Evolutionary conservation across 1,139 yeast genomes (phyloP).

Genomic region (Taphrina pruni): DNA sequence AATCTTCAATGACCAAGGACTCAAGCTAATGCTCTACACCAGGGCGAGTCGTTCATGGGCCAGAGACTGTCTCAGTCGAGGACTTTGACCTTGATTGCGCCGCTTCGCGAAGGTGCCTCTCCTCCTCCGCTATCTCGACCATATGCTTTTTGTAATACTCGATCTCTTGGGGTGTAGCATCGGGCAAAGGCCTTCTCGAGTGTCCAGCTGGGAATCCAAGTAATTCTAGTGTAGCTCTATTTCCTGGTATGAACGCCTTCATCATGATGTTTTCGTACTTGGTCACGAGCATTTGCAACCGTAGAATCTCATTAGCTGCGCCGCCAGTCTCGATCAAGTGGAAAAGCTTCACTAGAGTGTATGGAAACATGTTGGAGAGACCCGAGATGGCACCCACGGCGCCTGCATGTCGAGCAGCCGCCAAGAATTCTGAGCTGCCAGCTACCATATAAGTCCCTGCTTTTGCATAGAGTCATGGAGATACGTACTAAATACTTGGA

Average conservation of each 20-base stretch:
- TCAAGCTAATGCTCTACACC: too few species aligned
- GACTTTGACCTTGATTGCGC: background rate
- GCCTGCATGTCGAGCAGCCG: slow-evolving; percentile 56
- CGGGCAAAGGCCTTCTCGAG: slow-evolving; percentile 15
- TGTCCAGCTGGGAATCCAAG: slow-evolving; percentile 18
- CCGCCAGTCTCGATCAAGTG: slow-evolving; percentile 39
- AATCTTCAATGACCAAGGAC: slow-evolving; percentile 53
- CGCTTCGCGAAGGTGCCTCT: background rate
- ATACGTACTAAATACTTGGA: slow-evolving; percentile 51
- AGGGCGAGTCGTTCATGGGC: too few species aligned
- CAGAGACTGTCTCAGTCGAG: too few species aligned
- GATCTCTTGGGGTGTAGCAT: background rate
- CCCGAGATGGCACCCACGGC: slow-evolving; percentile 58
- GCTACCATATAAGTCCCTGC: slow-evolving; percentile 43
- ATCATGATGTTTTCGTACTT: slow-evolving; percentile 39
- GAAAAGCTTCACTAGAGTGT: slow-evolving; percentile 44
- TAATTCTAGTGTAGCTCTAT: slow-evolving; percentile 7
- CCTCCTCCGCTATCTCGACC: slow-evolving; percentile 15
- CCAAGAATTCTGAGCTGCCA: slow-evolving; percentile 57
- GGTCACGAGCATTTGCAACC: slow-evolving; percentile 43
- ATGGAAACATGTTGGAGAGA: slow-evolving; percentile 52
- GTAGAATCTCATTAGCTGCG: slow-evolving; percentile 42
- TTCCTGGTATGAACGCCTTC: slow-evolving; percentile 22
- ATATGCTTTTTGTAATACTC: background rate
- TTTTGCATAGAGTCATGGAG: background rate